Percentiles rank a stretch among this genome's conserved stretches.
phyloP scores from a whole-genome alignment of 2,329 filamentous ascomycete genomes.

The Colletotrichum sp. region DNA sequence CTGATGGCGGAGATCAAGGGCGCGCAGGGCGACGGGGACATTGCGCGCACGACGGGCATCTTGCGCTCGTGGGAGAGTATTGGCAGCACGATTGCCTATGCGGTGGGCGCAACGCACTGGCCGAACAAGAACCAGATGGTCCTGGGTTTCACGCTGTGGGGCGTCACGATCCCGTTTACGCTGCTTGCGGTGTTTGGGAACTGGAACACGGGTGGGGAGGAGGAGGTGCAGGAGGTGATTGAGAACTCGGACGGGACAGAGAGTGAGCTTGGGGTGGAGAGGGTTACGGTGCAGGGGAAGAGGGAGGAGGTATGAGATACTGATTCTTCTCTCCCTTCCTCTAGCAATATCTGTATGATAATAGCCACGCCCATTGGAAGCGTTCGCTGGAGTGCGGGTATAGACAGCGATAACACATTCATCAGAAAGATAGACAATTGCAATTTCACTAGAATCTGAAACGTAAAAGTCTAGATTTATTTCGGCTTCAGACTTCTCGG shows the following conservation, averaged over 20 bases:
- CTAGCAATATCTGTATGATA: too few relatives aligned
- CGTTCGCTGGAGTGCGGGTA: too few relatives aligned
- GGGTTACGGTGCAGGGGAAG: background rate
- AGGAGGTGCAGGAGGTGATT: background rate
- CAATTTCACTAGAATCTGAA: too few relatives aligned
- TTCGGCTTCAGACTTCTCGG: too few relatives aligned
- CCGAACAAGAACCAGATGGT: conserved; percentile 17
- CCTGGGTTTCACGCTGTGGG: conserved; percentile 6
- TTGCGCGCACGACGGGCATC: conserved; percentile 12
- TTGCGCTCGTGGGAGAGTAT: conserved; percentile 11
- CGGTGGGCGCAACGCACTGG: conserved; percentile 8
- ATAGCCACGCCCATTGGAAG: too few relatives aligned
- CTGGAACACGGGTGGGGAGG: background rate
- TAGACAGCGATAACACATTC: too few relatives aligned
- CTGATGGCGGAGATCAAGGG: conserved; percentile 17
- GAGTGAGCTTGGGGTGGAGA: background rate
- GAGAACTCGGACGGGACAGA: background rate
- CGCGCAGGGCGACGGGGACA: conserved; percentile 9
- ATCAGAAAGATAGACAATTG: too few relatives aligned
- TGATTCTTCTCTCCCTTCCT: too few relatives aligned
- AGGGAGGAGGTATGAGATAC: background rate
- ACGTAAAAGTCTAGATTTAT: too few relatives aligned
- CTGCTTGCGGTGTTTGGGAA: conserved; percentile 11
- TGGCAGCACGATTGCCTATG: conserved; percentile 8
- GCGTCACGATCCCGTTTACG: conserved; percentile 2